Evolutionary conservation across 2,329 filamentous ascomycete species (phyloP).

Genomic region (Sordariomycetes sp.): DNA sequence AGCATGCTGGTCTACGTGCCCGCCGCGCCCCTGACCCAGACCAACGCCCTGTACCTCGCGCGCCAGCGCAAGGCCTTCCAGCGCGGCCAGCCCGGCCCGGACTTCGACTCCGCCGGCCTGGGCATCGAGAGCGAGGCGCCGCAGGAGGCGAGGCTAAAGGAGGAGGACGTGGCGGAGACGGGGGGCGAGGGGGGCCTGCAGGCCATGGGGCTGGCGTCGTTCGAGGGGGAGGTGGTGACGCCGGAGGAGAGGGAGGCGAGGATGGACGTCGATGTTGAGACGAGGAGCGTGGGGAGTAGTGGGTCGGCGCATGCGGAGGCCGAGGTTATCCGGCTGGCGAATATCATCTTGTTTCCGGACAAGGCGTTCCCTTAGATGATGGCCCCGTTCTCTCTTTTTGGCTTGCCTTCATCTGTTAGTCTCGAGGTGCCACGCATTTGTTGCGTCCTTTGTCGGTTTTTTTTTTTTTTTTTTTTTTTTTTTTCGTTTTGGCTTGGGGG

Average conservation of each 20-base stretch:
- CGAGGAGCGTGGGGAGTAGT: conserved; percentile 7
- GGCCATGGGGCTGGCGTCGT: conserved; percentile 45
- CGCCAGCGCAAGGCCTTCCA: conserved; percentile 43
- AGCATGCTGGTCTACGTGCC: conserved; percentile 42
- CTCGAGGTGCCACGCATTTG: too few species aligned
- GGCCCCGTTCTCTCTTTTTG: background rate
- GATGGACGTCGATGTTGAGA: conserved; percentile 10
- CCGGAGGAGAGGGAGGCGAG: conserved; percentile 6
- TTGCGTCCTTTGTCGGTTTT: too few species aligned
- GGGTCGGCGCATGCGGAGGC: conserved; percentile 25
- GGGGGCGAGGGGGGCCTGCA: conserved; percentile 35
- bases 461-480: background rate
- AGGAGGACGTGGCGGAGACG: conserved; percentile 35
- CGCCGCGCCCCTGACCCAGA: conserved; percentile 41
- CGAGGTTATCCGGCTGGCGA: conserved; percentile 38
- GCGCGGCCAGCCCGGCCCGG: conserved; percentile 37
- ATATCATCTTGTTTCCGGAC: conserved; percentile 43
- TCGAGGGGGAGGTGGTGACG: conserved; percentile 21
- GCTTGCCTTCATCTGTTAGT: background rate
- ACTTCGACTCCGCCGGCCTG: conserved; percentile 40
- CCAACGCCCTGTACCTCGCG: conserved; percentile 41
- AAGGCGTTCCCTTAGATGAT: conserved; percentile 16
- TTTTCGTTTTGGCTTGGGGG: background rate
- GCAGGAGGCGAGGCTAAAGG: conserved; percentile 30
- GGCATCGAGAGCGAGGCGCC: conserved; percentile 36